Evolutionary conservation across 2,329 filamentous ascomycete genomes (phyloP).

Genomic region (Harringtonia lauricola): DNA sequence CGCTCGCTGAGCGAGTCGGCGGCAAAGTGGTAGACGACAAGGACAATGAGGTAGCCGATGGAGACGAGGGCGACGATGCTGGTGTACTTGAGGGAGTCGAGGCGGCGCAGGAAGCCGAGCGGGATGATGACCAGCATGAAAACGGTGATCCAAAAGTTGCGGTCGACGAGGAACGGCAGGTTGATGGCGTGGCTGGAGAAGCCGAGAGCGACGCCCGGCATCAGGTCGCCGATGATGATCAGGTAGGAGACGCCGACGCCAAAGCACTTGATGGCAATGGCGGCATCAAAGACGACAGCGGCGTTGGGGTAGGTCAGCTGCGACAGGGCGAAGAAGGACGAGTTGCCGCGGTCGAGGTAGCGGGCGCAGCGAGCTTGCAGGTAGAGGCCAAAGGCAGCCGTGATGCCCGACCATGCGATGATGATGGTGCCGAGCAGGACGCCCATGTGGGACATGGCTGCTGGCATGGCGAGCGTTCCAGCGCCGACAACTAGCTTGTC

Average conservation of each 20-base stretch:
- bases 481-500: constrained; percentile 66
- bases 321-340: constrained; percentile 93
- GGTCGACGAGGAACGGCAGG: constrained; percentile 68
- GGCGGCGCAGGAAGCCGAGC: constrained; percentile 76
- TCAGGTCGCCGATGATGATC: constrained; percentile 96
- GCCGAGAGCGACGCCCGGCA: constrained; percentile 85
- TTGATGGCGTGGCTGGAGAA: constrained; percentile 56
- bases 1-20: constrained; percentile 66
- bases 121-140: constrained; percentile 97
- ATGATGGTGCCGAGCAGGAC: constrained; percentile 74
- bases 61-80: constrained; percentile 84
- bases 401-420: constrained; percentile 83
- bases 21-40: constrained; percentile 87
- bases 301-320: constrained; percentile 96
- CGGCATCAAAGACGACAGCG: constrained; percentile 87
- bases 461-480: constrained; percentile 90
- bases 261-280: constrained; percentile 96
- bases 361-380: constrained; percentile 86
- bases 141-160: constrained; percentile 94
- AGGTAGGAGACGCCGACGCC: constrained; percentile 95
- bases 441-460: constrained; percentile 90
- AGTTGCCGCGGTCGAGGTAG: constrained; percentile 79
- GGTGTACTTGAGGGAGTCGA: constrained; percentile 96
- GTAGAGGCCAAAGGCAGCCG: constrained; percentile 86
- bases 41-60: constrained; percentile 84